These are phyloP conservation scores for Spirogloea muscicola DNA, from an alignment of 139 green algal species.

Conservation along the genomic window DNA sequence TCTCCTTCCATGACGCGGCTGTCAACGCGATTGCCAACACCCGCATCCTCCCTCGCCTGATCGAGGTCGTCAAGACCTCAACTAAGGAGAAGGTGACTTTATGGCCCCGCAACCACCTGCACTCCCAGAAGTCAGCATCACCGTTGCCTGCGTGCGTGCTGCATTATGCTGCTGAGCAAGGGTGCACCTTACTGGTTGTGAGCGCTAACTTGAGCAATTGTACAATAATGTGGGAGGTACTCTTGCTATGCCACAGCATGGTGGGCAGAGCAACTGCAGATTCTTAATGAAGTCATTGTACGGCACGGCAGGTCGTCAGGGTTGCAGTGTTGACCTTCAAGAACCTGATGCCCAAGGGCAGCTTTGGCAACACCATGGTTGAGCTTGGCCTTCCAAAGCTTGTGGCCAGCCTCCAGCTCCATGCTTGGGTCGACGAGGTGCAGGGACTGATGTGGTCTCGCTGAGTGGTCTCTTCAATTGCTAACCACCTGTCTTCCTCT, in stretches of 20 bases:
- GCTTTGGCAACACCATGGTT: constrained; percentile 34
- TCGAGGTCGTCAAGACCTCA: constrained; percentile 69
- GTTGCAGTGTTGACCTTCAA: constrained; percentile 74
- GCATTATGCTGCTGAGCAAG: not conserved
- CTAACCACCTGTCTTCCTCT: not conserved
- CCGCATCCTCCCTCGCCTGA: constrained; percentile 67
- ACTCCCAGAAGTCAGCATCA: not conserved
- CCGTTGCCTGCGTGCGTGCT: too few relatives aligned
- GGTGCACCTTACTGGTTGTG: not conserved
- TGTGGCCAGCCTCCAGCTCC: constrained; percentile 30
- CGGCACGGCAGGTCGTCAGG: constrained; percentile 66
- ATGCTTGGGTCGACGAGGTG: constrained; percentile 42
- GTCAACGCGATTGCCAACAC: constrained; percentile 57
- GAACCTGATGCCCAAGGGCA: constrained; percentile 68
- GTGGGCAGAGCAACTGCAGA: not conserved
- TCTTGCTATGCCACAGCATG: not conserved
- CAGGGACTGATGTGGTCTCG: not conserved
- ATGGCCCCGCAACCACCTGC: not conserved
- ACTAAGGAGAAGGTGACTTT: constrained; percentile 81
- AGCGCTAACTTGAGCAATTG: not conserved
- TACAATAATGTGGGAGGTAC: not conserved
- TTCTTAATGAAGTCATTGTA: not conserved
- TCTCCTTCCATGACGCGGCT: constrained; percentile 73
- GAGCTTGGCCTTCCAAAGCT: constrained; percentile 37
- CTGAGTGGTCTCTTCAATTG: not conserved